Conservation (phyloP, 2,329 filamentous ascomycete genomes). For the Pseudogymnoascus sp. region DNA sequence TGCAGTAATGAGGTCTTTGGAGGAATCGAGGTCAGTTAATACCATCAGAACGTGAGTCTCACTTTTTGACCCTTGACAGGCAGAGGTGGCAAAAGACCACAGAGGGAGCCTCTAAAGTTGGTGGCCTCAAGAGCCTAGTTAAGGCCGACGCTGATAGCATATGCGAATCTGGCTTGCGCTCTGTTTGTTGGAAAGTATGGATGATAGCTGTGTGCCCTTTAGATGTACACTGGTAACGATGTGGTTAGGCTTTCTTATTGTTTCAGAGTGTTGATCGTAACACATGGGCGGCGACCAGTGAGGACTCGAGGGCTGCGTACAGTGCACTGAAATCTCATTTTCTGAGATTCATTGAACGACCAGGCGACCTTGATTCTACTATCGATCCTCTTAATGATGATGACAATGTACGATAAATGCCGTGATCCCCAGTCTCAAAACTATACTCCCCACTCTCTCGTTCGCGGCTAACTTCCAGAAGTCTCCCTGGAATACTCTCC, state of each 20-base stretch:
- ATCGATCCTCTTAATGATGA: slow-evolving; percentile 85
- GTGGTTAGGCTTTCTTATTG: slow-evolving; percentile 65
- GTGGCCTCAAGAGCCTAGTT: slow-evolving; percentile 59
- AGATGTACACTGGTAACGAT: slow-evolving; percentile 12
- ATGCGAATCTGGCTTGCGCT: slow-evolving; percentile 68
- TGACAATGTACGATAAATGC: slow-evolving; percentile 39
- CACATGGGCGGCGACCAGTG: slow-evolving; percentile 62
- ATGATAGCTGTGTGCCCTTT: neutral
- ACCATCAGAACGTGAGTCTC: neutral
- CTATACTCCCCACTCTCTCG: neutral
- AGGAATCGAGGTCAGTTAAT: slow-evolving; percentile 43
- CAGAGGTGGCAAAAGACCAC: slow-evolving; percentile 62
- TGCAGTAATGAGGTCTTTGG: slow-evolving; percentile 46
- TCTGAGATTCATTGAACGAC: slow-evolving; percentile 75
- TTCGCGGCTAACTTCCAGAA: slow-evolving; percentile 45
- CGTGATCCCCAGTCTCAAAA: neutral
- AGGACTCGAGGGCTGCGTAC: slow-evolving; percentile 69
- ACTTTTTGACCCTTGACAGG: slow-evolving; percentile 36
- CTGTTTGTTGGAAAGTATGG: slow-evolving; percentile 82
- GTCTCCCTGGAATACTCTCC: slow-evolving; percentile 87
- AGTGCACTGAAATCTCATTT: slow-evolving; percentile 65
- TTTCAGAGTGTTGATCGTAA: slow-evolving; percentile 60
- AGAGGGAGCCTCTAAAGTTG: slow-evolving; percentile 48
- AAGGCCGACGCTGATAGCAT: slow-evolving; percentile 54
- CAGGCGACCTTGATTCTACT: slow-evolving; percentile 67